Evolutionary conservation across 1,139 yeast genomes (phyloP).

Genomic region (Debaryomyces sp.): DNA sequence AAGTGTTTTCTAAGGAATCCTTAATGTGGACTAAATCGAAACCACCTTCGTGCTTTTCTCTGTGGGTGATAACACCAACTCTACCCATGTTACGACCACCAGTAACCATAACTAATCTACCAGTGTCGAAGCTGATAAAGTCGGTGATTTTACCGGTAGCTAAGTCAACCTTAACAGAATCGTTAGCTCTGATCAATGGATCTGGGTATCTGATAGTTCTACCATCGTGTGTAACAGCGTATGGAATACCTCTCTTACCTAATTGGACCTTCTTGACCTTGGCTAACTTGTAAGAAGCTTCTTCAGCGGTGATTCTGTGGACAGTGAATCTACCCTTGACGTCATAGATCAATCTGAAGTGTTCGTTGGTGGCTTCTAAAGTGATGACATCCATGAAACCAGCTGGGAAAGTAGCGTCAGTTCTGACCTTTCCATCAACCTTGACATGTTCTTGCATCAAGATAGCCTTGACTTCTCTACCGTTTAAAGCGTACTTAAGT

Average conservation of each 20-base stretch:
- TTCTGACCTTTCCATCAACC: conserved; percentile 90
- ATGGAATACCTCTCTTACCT: conserved; percentile 95
- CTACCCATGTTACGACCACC: conserved; percentile 99
- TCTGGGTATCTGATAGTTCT: conserved; percentile 98
- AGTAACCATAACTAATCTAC: conserved; percentile 91
- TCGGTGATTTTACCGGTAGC: conserved; percentile 90
- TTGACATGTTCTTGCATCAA: conserved; percentile 97
- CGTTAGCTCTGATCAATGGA: conserved; percentile 90
- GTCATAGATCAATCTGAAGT: conserved; percentile 96
- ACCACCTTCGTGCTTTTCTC: conserved; percentile 98
- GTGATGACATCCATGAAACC: conserved; percentile 97
- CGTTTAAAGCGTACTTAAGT: conserved; percentile 97
- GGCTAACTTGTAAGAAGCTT: conserved; percentile 93
- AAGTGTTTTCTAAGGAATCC: conserved; percentile 92
- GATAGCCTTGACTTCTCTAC: conserved; percentile 97
- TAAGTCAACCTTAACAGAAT: conserved; percentile 91
- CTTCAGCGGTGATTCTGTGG: conserved; percentile 97
- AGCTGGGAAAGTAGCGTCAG: conserved; percentile 95
- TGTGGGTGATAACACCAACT: conserved; percentile 94
- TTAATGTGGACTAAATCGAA: conserved; percentile 97
- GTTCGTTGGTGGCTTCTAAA: conserved; percentile 93
- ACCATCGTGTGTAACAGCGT: conserved; percentile 97
- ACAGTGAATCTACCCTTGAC: conserved; percentile 97
- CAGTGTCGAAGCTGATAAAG: conserved; percentile 88
- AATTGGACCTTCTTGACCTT: conserved; percentile 94